Conservation (phyloP, 345 rosid genomes). For the Hibiscus tridactylites region DNA sequence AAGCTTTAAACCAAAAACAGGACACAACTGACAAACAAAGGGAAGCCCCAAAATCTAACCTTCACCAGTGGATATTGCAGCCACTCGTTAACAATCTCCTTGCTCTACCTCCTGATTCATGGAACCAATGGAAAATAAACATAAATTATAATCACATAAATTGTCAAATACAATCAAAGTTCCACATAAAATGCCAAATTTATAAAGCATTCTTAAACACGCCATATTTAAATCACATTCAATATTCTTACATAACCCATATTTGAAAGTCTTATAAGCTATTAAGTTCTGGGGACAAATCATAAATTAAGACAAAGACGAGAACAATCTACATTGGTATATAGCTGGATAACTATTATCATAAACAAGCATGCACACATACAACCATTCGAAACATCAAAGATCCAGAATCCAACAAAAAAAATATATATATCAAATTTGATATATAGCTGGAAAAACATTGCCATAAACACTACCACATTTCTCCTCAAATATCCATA, state of each 20-base stretch:
- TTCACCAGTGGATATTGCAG: not conserved
- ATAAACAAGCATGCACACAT: too few species aligned
- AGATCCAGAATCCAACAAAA: too few species aligned
- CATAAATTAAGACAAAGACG: too few species aligned
- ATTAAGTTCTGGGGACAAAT: too few species aligned
- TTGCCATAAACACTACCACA: not conserved
- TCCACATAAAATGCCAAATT: not conserved
- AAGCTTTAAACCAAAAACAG: slow-evolving; percentile 5
- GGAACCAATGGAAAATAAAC: slow-evolving; percentile 2
- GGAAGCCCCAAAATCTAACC: too few species aligned
- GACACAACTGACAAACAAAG: slow-evolving; percentile 12
- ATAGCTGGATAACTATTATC: too few species aligned
- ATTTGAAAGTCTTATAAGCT: not conserved
- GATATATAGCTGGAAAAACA: not conserved
- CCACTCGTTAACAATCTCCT: slow-evolving; percentile 9
- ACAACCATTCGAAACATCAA: too few species aligned
- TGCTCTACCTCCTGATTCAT: slow-evolving; percentile 23
- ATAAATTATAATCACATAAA: not conserved
- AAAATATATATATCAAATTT: too few species aligned
- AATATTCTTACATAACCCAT: not conserved
- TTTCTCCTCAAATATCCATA: not conserved
- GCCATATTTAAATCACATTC: slow-evolving; percentile 7
- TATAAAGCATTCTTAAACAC: slow-evolving; percentile 2
- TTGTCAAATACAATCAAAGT: too few species aligned
- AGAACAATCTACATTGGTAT: too few species aligned